Evolutionary conservation across 768 basidiomycete genomes (phyloP).

Genomic region (Holtermannia corniformis): DNA sequence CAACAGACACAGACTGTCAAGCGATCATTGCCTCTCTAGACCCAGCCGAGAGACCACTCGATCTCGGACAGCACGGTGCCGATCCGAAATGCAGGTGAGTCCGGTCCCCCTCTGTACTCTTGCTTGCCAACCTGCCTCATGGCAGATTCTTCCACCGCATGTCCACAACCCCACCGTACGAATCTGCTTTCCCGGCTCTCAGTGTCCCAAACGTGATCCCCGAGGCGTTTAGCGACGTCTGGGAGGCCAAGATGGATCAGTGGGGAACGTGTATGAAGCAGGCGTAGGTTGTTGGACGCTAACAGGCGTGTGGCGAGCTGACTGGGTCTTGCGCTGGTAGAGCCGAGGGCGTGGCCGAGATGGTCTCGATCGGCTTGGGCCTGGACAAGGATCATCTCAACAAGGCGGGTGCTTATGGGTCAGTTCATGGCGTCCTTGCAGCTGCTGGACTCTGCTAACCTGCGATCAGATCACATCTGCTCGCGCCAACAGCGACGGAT

Average conservation of each 20-base stretch:
- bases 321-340: slow-evolving; percentile 43
- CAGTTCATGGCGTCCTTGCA: slow-evolving; percentile 28
- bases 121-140: neutral
- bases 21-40: slow-evolving; percentile 67
- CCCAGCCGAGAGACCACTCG: slow-evolving; percentile 70
- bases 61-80: slow-evolving; percentile 51
- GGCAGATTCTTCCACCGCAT: slow-evolving; percentile 43
- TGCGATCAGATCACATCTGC: slow-evolving; percentile 59
- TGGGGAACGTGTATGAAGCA: slow-evolving; percentile 85
- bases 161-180: slow-evolving; percentile 53
- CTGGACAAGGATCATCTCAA: slow-evolving; percentile 60
- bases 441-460: slow-evolving; percentile 1
- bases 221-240: slow-evolving; percentile 52
- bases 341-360: slow-evolving; percentile 75
- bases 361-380: slow-evolving; percentile 76
- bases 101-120: neutral
- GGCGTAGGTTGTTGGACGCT: slow-evolving; percentile 51
- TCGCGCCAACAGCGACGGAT: slow-evolving; percentile 91
- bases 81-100: slow-evolving; percentile 83
- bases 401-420: slow-evolving; percentile 78
- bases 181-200: slow-evolving; percentile 64
- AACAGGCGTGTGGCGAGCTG: neutral
- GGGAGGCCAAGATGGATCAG: slow-evolving; percentile 65
- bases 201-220: slow-evolving; percentile 80
- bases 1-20: slow-evolving; percentile 63